phyloP scores from a whole-genome alignment of 2,329 filamentous ascomycete genomes.

The Cladorrhinum sp. region DNA sequence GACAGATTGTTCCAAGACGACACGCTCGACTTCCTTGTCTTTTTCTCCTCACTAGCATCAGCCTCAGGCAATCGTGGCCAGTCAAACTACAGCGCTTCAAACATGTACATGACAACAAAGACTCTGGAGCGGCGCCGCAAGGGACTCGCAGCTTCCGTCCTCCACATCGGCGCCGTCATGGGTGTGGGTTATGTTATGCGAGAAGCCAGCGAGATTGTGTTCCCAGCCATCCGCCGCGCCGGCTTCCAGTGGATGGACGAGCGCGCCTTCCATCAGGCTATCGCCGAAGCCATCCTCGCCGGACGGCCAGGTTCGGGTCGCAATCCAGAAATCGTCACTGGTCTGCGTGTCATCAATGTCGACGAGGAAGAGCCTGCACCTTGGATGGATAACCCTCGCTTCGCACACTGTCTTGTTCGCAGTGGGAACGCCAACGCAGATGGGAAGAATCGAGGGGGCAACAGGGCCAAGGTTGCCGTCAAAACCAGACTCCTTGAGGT shows the following conservation, averaged over 20 bases:
- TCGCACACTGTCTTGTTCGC: background rate
- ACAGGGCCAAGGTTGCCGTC: background rate
- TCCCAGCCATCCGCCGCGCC: background rate
- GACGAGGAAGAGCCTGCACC: background rate
- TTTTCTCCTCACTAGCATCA: constrained; percentile 10
- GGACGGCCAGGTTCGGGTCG: background rate
- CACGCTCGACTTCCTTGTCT: constrained; percentile 35
- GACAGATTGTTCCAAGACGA: constrained; percentile 31
- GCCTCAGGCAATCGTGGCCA: constrained; percentile 14
- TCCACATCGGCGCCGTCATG: constrained; percentile 16
- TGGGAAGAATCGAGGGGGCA: background rate
- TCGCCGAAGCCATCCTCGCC: constrained; percentile 17
- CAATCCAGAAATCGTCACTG: background rate
- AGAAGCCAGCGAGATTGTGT: background rate
- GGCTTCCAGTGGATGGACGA: constrained; percentile 6
- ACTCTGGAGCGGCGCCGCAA: constrained; percentile 23
- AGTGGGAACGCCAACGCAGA: background rate
- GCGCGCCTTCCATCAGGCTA: constrained; percentile 7
- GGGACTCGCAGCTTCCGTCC: constrained; percentile 16
- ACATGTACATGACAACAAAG: constrained; percentile 40
- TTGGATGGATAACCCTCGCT: background rate
- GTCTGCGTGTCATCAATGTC: background rate
- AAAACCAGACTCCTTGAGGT: constrained; percentile 32
- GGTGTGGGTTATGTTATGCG: constrained; percentile 13
- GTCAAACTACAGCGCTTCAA: constrained; percentile 16